phyloP scores from a whole-genome alignment of 164 flowering plant species.

The Umbilicus rupestris region DNA sequence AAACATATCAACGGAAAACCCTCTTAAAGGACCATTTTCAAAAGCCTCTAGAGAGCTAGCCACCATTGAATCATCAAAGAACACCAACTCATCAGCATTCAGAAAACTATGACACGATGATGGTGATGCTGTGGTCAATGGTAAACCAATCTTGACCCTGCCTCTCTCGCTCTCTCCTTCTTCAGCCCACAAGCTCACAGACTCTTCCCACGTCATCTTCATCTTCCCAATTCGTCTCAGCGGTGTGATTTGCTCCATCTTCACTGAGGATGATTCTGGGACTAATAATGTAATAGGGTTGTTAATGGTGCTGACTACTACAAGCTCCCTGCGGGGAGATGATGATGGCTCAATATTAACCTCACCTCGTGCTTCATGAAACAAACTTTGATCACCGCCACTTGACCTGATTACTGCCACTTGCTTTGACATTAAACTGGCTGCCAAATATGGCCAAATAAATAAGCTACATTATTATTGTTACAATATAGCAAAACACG shows the following conservation, averaged over 20 bases:
- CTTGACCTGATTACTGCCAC: too few relatives aligned
- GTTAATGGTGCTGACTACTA: too few relatives aligned
- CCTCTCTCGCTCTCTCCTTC: slow-evolving; percentile 47
- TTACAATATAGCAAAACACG: too few relatives aligned
- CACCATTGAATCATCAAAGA: slow-evolving; percentile 59
- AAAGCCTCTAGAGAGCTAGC: slow-evolving; percentile 53
- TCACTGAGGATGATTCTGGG: too few relatives aligned
- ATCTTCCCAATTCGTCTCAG: slow-evolving; percentile 52
- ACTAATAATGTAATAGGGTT: too few relatives aligned
- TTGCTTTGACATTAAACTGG: too few relatives aligned
- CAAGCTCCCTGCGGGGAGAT: too few relatives aligned
- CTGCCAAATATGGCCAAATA: too few relatives aligned
- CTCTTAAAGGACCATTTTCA: slow-evolving; percentile 55
- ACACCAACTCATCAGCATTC: slow-evolving; percentile 58
- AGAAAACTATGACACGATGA: slow-evolving; percentile 36
- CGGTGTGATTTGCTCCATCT: background rate
- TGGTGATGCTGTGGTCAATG: background rate
- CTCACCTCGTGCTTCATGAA: too few relatives aligned
- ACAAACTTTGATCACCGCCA: too few relatives aligned
- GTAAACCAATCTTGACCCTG: slow-evolving; percentile 31
- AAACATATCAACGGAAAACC: slow-evolving; percentile 61
- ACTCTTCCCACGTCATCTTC: slow-evolving; percentile 73
- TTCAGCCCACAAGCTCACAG: slow-evolving; percentile 62
- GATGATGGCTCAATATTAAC: too few relatives aligned
- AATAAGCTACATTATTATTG: too few relatives aligned